These are phyloP conservation scores for Cryptococcus jaspeensis DNA, from an alignment of 1,284 basidiomycete species.

Conservation along the genomic window DNA sequence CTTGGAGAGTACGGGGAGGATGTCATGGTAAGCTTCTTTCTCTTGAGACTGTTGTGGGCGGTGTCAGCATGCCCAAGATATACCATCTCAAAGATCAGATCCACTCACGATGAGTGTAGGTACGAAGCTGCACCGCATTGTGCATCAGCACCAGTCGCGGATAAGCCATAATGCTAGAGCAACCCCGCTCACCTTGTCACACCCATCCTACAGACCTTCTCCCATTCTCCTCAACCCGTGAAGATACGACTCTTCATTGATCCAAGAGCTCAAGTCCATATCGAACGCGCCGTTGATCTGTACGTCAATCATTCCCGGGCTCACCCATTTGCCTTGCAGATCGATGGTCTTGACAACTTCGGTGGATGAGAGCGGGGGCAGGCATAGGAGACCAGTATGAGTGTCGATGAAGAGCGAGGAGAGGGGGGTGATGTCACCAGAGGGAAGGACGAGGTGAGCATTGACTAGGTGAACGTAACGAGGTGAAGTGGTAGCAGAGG, in stretches of 20 bases:
- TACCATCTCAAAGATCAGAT: constrained; percentile 56
- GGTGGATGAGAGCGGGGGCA: background rate
- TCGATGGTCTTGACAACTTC: background rate
- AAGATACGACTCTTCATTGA: constrained; percentile 70
- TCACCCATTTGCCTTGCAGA: constrained; percentile 67
- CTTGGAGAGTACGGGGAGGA: constrained; percentile 55
- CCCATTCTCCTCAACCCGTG: constrained; percentile 63
- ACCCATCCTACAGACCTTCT: constrained; percentile 80
- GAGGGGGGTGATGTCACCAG: background rate
- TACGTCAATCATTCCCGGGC: constrained; percentile 77
- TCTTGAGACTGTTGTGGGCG: constrained; percentile 1
- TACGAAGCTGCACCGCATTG: constrained; percentile 55
- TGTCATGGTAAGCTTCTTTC: constrained; percentile 27
- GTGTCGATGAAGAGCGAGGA: constrained; percentile 6
- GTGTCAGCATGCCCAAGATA: background rate
- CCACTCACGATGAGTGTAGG: constrained; percentile 59
- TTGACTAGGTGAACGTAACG: constrained; percentile 4
- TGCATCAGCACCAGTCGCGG: no score
- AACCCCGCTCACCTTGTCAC: constrained; percentile 58
- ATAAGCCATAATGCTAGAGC: constrained; percentile 56
- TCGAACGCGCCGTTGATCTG: constrained; percentile 72
- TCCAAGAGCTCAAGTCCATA: constrained; percentile 77
- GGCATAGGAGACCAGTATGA: background rate
- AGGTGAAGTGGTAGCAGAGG: background rate
- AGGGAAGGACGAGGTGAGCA: background rate